Evolutionary conservation across 768 basidiomycete genomes (phyloP).

Genomic region (Tricholomella constricta): DNA sequence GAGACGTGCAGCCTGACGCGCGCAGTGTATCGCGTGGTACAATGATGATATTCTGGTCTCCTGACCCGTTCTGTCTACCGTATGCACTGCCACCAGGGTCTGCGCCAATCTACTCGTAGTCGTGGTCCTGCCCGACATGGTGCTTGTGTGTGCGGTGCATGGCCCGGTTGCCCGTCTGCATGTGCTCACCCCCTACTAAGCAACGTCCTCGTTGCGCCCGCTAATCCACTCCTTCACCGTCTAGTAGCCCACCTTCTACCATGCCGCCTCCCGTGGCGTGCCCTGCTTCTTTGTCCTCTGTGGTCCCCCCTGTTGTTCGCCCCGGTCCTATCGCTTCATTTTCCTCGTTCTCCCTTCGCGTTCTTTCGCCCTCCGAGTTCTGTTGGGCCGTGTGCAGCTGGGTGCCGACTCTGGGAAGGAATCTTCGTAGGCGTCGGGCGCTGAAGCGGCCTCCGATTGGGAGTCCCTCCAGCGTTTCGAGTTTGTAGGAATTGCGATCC

Average conservation of each 20-base stretch:
- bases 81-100: no score
- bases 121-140: no score
- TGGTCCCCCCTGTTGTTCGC: not conserved
- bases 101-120: no score
- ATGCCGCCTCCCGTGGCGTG: not conserved
- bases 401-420: slow-evolving; percentile 21
- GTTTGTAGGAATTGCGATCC: slow-evolving; percentile 22
- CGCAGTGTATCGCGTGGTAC: no score
- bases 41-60: no score
- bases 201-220: slow-evolving; percentile 5
- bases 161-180: not conserved
- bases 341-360: not conserved
- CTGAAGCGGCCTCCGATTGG: slow-evolving; percentile 15
- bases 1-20: no score
- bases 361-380: not conserved
- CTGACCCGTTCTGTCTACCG: no score
- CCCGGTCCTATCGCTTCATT: not conserved
- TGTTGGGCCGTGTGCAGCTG: slow-evolving; percentile 16
- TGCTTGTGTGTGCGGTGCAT: no score
- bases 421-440: slow-evolving; percentile 15
- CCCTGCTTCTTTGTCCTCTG: no score
- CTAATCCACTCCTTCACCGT: not conserved
- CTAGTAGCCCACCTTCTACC: not conserved
- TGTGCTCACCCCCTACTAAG: slow-evolving; percentile 5
- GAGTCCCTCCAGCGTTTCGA: slow-evolving; percentile 18